Base-by-base conservation (phyloP, 805 yeast genomes). In the Candida berthetii region DNA sequence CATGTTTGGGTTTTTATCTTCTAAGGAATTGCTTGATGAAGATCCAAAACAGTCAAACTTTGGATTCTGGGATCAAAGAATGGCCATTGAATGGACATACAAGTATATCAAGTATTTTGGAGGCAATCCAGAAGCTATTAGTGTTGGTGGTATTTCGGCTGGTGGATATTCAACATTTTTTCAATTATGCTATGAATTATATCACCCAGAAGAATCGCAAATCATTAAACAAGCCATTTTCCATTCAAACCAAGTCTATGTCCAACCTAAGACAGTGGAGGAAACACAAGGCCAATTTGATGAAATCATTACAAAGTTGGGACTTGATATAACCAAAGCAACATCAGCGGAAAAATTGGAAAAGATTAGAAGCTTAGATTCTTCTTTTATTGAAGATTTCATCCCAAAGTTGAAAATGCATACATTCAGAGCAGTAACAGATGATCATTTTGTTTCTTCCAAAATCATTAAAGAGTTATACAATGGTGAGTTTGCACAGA, bases 1-100 rank as follows among this genome's bases (percentile, higher is more conserved):
- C 42, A 54, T 65, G 40, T 61, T 62, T 58, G 61, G 71, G 44
- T 51, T 69, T 45, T 38, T 69, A 20, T 48, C 60, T 10, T 63
- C 62, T 57, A 70, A 74, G 48, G 49, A 60, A 43, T 38, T 62
- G 35, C 64, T 57, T 31, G 60, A 59, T 22, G 31, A 27, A 27
- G 58, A 61, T 22, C 60, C 10, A 11, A 11, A 13, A 27, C n/a
- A 13, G 10, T 41, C 58, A 4, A 68, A 73, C 47, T 62, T 61
- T 39, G 74, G 73, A 7, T 58, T 72, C 38, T 66, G 68, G 65
- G 80, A 75, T 52, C 80, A 72, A 52, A 53, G 67, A 38, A 42
- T 58, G 29, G 77, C 72, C 1, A 49, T 73, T 4, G 65, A 66
- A 47, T 75, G 80, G 80, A 65, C 65, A 4, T 59, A 61, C 37